Percentiles rank a stretch among this genome's conserved stretches.
Evolutionary conservation across 2,329 filamentous ascomycete genomes (phyloP).

Genomic region (Helminthosporium solani): DNA sequence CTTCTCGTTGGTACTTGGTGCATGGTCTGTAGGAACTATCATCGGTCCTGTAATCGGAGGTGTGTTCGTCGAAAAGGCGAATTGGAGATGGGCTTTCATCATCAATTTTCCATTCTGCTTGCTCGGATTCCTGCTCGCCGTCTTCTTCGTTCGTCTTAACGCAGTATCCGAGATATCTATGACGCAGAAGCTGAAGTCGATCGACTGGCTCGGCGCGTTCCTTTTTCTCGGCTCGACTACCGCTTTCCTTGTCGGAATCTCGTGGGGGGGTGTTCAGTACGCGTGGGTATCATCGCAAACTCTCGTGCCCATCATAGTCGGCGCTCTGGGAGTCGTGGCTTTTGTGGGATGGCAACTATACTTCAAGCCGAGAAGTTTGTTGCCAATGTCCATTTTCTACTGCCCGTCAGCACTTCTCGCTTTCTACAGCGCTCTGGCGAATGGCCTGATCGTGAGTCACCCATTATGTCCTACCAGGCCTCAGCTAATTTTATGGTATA

Average conservation of each 20-base stretch:
- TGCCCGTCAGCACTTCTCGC: conserved; percentile 39
- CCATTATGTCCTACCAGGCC: background rate
- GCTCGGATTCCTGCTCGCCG: conserved; percentile 25
- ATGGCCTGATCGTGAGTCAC: conserved; percentile 47
- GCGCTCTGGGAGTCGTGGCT: conserved; percentile 29
- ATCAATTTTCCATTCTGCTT: conserved; percentile 59
- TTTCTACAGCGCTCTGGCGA: conserved; percentile 45
- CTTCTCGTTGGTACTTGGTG: conserved; percentile 39
- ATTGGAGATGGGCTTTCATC: conserved; percentile 66
- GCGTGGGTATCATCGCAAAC: conserved; percentile 44
- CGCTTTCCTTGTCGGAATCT: conserved; percentile 45
- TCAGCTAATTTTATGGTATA: background rate
- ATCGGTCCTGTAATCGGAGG: conserved; percentile 53
- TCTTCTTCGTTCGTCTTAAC: conserved; percentile 25
- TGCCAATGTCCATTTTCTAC: conserved; percentile 43
- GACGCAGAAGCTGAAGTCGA: conserved; percentile 24
- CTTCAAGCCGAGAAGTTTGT: conserved; percentile 38
- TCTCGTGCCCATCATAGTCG: conserved; percentile 43
- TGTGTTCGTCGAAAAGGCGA: conserved; percentile 52
- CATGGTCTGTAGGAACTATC: conserved; percentile 58
- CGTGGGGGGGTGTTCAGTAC: conserved; percentile 46
- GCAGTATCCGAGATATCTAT: conserved; percentile 17
- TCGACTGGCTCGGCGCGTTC: conserved; percentile 48
- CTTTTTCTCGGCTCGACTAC: conserved; percentile 44
- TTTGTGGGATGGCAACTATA: conserved; percentile 42